Evolutionary conservation across 2,329 filamentous ascomycete species (phyloP), one percentile per base, ranked within the genome.

Genomic region (Exophiala sp.): DNA sequence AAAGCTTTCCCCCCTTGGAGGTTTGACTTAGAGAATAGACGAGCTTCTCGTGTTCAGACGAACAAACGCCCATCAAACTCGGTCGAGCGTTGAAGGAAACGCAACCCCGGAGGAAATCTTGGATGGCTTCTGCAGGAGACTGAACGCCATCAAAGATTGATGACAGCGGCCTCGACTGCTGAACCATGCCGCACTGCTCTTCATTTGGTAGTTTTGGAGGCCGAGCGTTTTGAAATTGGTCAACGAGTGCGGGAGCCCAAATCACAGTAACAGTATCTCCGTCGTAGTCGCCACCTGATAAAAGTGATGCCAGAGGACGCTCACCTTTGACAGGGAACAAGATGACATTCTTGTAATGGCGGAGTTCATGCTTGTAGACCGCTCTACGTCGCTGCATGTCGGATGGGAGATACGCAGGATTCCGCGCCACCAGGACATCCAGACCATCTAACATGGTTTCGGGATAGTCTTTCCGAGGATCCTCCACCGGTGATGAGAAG

Each of bases 201-300:
- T 68, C 63, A 58, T 42, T 2, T 70, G 73, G 18, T 35, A 58
- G 27, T 11, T 44, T 13, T 18, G 54, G 56, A 18, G 75, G 66
- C 2, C 71, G 68, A 0, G 75, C 73, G 59, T 82, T 82, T 2
- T 58, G 53, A 60, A 83, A 83, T 0, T 65, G 67, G 1, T 63
- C 51, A 0, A 78, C 76, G 1, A 83, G 69, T 3, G 63, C 63
- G 2, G 67, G 65, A 44, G 83, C 79, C 78, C 79, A 83, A 59
- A 77, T 81, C 0, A 81, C 61, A 76, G 79, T 83, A 22, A 79
- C 68, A 2, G 65, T 73, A 49, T 84, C 81, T 0, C 81, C 81
- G 56, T 84, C 81, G 50, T 83, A 83, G 59, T 84, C 81, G 7
- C 81, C 81, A 3, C 80, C 81, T 19, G 81, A 81, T 0, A 83